Evolutionary conservation across 345 rosid genomes (phyloP).

Genomic region (Aquilaria sinensis): DNA sequence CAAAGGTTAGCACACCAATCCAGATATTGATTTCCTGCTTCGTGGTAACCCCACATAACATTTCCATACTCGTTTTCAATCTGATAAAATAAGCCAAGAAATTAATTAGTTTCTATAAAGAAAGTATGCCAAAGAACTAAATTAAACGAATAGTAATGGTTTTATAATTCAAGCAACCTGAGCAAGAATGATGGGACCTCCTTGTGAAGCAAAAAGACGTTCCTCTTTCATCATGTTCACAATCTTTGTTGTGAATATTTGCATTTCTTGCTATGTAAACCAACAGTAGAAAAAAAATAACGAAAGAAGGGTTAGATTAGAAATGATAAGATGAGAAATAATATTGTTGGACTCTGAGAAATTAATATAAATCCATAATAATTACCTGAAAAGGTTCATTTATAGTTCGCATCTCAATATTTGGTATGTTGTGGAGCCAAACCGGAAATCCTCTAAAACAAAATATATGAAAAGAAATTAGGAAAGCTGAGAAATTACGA

Average conservation of each 20-base stretch:
- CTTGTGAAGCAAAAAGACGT: constrained; percentile 52
- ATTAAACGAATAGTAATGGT: neutral
- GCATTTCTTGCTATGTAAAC: constrained; percentile 21
- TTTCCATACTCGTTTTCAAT: constrained; percentile 88
- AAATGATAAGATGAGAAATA: too few species aligned
- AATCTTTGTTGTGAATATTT: constrained; percentile 23
- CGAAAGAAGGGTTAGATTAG: neutral
- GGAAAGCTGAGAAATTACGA: neutral
- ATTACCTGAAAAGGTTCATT: constrained; percentile 45
- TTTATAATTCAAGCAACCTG: constrained; percentile 23
- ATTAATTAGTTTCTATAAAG: neutral
- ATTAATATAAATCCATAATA: neutral
- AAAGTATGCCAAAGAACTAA: too few species aligned
- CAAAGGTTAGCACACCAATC: constrained; percentile 79
- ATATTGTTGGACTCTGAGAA: too few species aligned
- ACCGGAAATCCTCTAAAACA: constrained; percentile 47
- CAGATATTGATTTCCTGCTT: constrained; percentile 47
- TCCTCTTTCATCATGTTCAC: constrained; percentile 43
- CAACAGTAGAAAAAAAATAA: neutral
- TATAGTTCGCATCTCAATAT: constrained; percentile 37
- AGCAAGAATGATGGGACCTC: constrained; percentile 58
- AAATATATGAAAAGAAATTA: too few species aligned
- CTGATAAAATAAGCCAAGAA: constrained; percentile 14
- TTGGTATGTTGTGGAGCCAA: constrained; percentile 57
- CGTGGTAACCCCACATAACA: constrained; percentile 40